Base-by-base conservation (phyloP, 805 yeast genomes). In the Jamesozyma lodderae region DNA sequence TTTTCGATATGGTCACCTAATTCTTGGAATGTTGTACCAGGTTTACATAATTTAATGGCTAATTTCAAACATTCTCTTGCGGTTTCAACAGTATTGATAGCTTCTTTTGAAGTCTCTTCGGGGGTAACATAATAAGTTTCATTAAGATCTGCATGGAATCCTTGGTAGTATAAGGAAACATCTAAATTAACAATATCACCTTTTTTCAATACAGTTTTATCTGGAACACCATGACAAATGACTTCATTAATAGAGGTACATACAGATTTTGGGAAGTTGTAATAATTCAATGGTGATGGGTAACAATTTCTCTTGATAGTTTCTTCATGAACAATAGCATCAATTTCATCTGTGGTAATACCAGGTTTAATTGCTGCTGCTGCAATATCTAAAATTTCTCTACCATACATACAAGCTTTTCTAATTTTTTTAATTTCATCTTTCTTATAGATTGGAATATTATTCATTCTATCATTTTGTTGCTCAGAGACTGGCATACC, bases 41-140 rank as follows among this genome's bases (percentile, higher is more conserved):
- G 98, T 59, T 88, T 90, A 52, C 94, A 92, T 15, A 67, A 64
- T 17, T 73, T 76, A 48, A 92, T 90, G 23, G 96, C 96, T 48
- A 73, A 61, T 46, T 87, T 92, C 43, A 90, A 67, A 47, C 87
- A 75, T 62, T 87, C 95, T 53, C 97, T 76, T 1, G 96, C 76
- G 6, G 92, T 81, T 61, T 92, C 98, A 8, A 90, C 96, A 27
- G 92, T 74, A 43, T 88, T 78, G 39, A 92, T 86, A n/a, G 75
- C 70, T 35, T 85, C 94, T 57, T 90, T 73, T 2, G 31, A 23
- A 26, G 92, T 85, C 55, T 83, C 85, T 55, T 83, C 86, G 10
- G 97, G 98, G 21, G 90, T 94, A 55, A 92, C 94, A 55, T 92
- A 92, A 62, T 88, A 92, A 0, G 98, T 92, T 63, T 92, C 97